Evolutionary conservation across 2,329 filamentous ascomycete genomes (phyloP).

Genomic region (Ceratocystis harringtonii): DNA sequence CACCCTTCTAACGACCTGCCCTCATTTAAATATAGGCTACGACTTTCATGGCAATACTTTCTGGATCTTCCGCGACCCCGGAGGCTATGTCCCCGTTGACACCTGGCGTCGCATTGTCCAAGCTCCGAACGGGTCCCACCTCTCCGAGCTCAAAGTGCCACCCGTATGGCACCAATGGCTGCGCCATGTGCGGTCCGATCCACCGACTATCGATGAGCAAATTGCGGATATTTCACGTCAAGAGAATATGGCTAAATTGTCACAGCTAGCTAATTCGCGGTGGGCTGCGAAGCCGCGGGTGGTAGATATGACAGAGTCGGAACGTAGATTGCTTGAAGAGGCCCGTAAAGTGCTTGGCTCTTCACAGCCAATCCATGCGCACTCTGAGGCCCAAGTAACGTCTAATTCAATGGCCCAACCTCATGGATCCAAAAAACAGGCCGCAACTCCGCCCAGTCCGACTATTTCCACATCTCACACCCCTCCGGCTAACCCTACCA

Average conservation of each 20-base stretch:
- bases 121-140: conserved; percentile 39
- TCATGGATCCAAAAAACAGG: not conserved
- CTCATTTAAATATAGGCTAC: conserved; percentile 31
- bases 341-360: conserved; percentile 13
- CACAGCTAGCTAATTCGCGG: conserved; percentile 45
- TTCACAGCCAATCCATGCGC: not conserved
- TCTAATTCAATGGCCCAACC: conserved; percentile 2
- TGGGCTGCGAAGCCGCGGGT: conserved; percentile 46
- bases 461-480: not conserved
- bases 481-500: not conserved
- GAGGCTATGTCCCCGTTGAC: conserved; percentile 24
- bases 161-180: conserved; percentile 58
- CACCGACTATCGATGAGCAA: conserved; percentile 45
- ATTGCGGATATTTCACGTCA: conserved; percentile 37
- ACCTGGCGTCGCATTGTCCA: conserved; percentile 48
- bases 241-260: conserved; percentile 39
- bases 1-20: not conserved
- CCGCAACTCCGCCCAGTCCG: not conserved
- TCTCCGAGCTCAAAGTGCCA: conserved; percentile 40
- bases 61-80: conserved; percentile 48
- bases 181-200: conserved; percentile 39
- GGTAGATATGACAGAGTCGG: conserved; percentile 27
- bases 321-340: conserved; percentile 17
- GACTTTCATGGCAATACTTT: conserved; percentile 53
- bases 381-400: conserved; percentile 11